Evolutionary conservation across 2,329 filamentous ascomycete species (phyloP), one percentile per base, ranked within the genome.

Genomic region (Paecilomyces sp.): DNA sequence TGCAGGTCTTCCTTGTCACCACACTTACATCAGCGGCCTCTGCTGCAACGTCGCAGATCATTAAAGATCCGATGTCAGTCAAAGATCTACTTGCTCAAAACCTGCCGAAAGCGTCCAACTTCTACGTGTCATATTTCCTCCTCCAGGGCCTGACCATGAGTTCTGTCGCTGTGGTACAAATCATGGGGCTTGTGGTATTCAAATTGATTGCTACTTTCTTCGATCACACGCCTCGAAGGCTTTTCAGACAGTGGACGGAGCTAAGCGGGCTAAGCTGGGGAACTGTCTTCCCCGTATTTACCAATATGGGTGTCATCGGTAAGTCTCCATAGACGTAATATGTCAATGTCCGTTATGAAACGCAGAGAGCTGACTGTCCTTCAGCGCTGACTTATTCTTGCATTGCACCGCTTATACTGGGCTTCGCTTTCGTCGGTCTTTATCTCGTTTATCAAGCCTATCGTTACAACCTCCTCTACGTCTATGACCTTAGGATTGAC

Each of bases 101-200:
- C 63, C 79, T 99, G 2, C 94, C 94, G 18, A 90, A 88, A 64
- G 88, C 92, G 0, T 93, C 91, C 61, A 97, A 96, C 74, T 95
- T 97, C 70, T 99, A 97, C 74, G 88, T 97, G 13, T 92, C 89
- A 0, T 99, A 97, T 77, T 96, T 97, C 67, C 84, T 97, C 25
- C 87, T 99, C 0, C 92, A 97, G 73, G 94, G 93, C 31, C 73
- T 97, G 53, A 87, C 86, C 3, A 84, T 92, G 62, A 89, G 91
- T 9, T 85, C 90, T 0, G 82, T 86, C 55, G 83, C 89, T 0
- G 75, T 97, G 1, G 81, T 94, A 1, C 91, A 95, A 65, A 80
- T 88, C 34, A 81, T 79, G 28, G 90, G 91, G 25, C 83, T 96
- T 28, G 69, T 91, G 22, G 77, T 93, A 24, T 91, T 89, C 71